Evolutionary conservation across 805 yeast genomes (phyloP).

Genomic region (Metschnikowia continentalis): DNA sequence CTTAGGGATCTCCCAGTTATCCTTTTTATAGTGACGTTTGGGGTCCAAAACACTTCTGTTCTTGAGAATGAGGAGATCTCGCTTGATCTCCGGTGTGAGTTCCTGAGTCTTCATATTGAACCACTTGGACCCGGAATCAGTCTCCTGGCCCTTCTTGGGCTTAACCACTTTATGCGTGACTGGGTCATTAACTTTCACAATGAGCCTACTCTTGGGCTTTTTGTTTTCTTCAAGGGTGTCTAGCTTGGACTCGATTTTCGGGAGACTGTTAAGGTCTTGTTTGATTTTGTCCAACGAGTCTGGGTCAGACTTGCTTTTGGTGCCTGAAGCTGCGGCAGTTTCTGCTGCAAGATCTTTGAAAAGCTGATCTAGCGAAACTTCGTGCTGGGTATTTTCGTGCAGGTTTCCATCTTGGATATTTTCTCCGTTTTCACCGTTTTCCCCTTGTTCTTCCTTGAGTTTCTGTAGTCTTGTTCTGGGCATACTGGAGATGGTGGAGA

Average conservation of each 20-base stretch:
- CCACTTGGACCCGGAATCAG: conserved; percentile 18
- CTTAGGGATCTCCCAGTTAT: conserved; percentile 71
- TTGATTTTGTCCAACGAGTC: conserved; percentile 30
- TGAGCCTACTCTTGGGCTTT: conserved; percentile 15
- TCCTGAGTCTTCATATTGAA: conserved; percentile 18
- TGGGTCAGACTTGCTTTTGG: conserved; percentile 7
- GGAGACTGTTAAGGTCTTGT: conserved; percentile 33
- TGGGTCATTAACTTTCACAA: conserved; percentile 35
- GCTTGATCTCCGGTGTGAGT: conserved; percentile 49
- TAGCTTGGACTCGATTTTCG: conserved; percentile 35
- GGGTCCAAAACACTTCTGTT: conserved; percentile 93
- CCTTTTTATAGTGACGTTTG: conserved; percentile 89
- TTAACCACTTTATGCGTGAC: conserved; percentile 1
- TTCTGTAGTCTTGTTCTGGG: conserved; percentile 3
- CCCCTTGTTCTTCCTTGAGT: conserved; percentile 14
- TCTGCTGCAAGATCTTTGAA: conserved; percentile 30
- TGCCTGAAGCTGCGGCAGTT: conserved; percentile 9
- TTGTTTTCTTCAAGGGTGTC: conserved; percentile 17
- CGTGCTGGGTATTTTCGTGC: neutral
- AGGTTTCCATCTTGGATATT: neutral
- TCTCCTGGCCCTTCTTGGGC: conserved; percentile 12
- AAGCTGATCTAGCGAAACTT: conserved; percentile 27
- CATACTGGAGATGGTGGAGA: conserved; percentile 1
- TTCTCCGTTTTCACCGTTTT: neutral
- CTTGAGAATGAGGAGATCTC: conserved; percentile 74